Conservation (phyloP, 495 filamentous ascomycete genomes). For the Aeminium ludgeri region DNA sequence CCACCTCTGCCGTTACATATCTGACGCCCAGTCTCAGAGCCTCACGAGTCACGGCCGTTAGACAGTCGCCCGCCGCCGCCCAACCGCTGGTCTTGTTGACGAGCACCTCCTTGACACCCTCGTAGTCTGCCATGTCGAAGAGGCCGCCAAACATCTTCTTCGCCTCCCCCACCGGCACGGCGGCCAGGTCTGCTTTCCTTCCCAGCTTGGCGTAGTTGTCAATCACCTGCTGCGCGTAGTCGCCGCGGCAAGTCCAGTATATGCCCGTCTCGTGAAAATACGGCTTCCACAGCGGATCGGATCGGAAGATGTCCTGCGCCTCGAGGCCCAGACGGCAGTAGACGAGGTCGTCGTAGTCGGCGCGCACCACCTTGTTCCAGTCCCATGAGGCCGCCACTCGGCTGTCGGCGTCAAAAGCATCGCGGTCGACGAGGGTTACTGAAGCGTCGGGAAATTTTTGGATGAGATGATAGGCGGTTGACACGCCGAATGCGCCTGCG, state of each 20-base stretch:
- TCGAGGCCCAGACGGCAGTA: slow-evolving; percentile 43
- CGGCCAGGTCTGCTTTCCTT: slow-evolving; percentile 24
- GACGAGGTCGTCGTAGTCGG: slow-evolving; percentile 42
- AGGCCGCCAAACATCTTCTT: slow-evolving; percentile 31
- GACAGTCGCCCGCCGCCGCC: slow-evolving; percentile 40
- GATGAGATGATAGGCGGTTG: slow-evolving; percentile 45
- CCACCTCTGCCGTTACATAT: slow-evolving; percentile 33
- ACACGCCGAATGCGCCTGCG: slow-evolving; percentile 48
- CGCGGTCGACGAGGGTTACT: slow-evolving; percentile 20
- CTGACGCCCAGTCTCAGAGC: slow-evolving; percentile 36
- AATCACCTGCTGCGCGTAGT: slow-evolving; percentile 31
- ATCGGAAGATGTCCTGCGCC: slow-evolving; percentile 36
- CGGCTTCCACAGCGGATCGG: slow-evolving; percentile 34
- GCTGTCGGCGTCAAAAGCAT: slow-evolving; percentile 17
- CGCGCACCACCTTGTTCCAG: slow-evolving; percentile 50
- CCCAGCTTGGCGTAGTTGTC: slow-evolving; percentile 35
- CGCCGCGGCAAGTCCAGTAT: slow-evolving; percentile 32
- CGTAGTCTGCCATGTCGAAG: slow-evolving; percentile 38
- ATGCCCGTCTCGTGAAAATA: slow-evolving; percentile 44
- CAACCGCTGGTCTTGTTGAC: slow-evolving; percentile 42
- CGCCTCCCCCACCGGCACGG: slow-evolving; percentile 30
- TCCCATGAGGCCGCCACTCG: slow-evolving; percentile 39
- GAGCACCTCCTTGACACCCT: slow-evolving; percentile 31
- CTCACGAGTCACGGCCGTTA: slow-evolving; percentile 30
- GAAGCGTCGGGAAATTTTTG: slow-evolving; percentile 32